Conservation (phyloP, 176 grass and related monocot genomes). For the Cymbopogon citratus region DNA sequence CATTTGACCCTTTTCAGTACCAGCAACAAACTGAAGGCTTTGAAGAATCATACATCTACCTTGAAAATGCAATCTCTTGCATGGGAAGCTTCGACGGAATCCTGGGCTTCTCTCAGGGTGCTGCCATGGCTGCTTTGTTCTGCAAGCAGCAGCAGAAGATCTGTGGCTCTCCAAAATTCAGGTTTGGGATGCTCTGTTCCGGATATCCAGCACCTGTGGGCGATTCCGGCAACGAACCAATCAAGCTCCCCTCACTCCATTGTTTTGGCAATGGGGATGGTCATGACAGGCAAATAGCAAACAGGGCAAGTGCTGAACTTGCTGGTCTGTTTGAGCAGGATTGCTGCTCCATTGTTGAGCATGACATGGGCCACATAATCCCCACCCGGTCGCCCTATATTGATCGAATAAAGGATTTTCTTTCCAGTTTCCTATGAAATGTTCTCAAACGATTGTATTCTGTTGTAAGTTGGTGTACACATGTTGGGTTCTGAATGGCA, state of each 20-base stretch:
- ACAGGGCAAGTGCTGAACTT: conserved; percentile 48
- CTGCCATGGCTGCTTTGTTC: conserved; percentile 69
- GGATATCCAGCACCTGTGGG: conserved; percentile 48
- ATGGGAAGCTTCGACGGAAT: conserved; percentile 59
- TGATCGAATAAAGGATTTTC: conserved; percentile 62
- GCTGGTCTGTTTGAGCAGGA: conserved; percentile 46
- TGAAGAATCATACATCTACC: conserved; percentile 53
- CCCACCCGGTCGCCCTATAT: conserved; percentile 63
- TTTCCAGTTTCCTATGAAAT: conserved; percentile 53
- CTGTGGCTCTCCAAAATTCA: conserved; percentile 30
- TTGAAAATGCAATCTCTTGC: conserved; percentile 42
- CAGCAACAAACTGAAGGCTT: conserved; percentile 71
- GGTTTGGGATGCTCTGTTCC: conserved; percentile 74
- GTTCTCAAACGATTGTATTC: conserved; percentile 5
- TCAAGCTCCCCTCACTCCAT: conserved; percentile 73
- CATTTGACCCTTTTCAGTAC: conserved; percentile 77
- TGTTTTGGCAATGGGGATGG: conserved; percentile 63
- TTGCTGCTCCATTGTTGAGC: conserved; percentile 49
- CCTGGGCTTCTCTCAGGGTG: conserved; percentile 90
- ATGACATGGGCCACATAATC: conserved; percentile 94
- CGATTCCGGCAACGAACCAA: conserved; percentile 13
- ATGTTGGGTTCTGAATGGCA: not conserved
- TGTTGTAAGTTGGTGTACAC: conserved; percentile 14
- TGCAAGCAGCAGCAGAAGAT: conserved; percentile 60
- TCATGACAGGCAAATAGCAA: conserved; percentile 73